Evolutionary conservation across 345 rosid species (phyloP).

Genomic region (Hypericum androsaemum): DNA sequence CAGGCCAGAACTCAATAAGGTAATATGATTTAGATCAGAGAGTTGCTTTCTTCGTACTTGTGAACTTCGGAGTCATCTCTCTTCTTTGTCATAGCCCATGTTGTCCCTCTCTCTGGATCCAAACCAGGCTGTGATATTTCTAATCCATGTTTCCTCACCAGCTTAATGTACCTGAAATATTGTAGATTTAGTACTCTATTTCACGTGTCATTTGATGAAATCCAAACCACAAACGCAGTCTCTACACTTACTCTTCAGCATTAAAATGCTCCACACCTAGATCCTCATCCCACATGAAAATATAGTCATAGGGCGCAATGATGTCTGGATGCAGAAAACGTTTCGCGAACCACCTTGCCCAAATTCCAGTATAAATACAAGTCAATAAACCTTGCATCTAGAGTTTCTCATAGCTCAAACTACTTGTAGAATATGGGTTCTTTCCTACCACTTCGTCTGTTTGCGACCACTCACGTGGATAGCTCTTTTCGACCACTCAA

Average conservation of each 20-base stretch:
- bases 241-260: slow-evolving; percentile 59
- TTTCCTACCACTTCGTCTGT: slow-evolving; percentile 86
- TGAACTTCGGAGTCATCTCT: slow-evolving; percentile 79
- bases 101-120: slow-evolving; percentile 63
- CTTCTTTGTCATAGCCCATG: slow-evolving; percentile 93
- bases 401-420: neutral
- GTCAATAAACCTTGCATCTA: neutral
- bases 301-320: slow-evolving; percentile 74
- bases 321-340: slow-evolving; percentile 93
- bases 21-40: neutral
- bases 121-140: slow-evolving; percentile 98
- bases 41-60: slow-evolving; percentile 40
- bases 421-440: slow-evolving; percentile 1
- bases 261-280: slow-evolving; percentile 80
- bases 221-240: neutral
- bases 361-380: slow-evolving; percentile 9
- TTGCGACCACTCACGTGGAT: slow-evolving; percentile 77
- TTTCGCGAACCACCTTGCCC: slow-evolving; percentile 84
- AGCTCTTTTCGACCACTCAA: slow-evolving; percentile 89
- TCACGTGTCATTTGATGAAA: slow-evolving; percentile 3
- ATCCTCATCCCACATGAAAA: slow-evolving; percentile 97
- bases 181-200: neutral
- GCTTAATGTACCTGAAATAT: slow-evolving; percentile 55
- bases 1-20: neutral
- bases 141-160: slow-evolving; percentile 70